Percentiles rank a stretch among this genome's conserved stretches.
Conservation (phyloP, 1,139 yeast species). For the Lodderomyces metapsilosis region DNA sequence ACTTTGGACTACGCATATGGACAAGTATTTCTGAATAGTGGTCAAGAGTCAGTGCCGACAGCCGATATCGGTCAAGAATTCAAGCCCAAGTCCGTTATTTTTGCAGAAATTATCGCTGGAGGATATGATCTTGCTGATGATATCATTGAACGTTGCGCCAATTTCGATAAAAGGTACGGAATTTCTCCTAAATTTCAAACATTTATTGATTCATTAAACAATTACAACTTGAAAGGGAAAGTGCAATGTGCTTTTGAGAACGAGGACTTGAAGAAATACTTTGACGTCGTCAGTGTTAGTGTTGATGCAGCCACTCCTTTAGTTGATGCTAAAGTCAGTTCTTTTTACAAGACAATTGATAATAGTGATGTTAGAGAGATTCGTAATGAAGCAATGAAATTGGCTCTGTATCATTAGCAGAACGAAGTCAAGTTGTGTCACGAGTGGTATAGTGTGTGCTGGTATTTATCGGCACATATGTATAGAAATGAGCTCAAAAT, state of each 20-base stretch:
- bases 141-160: constrained; percentile 57
- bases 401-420: neutral
- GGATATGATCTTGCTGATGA: constrained; percentile 70
- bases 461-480: neutral
- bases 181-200: constrained; percentile 32
- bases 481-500: no score
- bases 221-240: neutral
- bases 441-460: neutral
- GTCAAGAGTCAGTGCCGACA: constrained; percentile 14
- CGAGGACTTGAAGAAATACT: neutral
- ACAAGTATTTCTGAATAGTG: neutral
- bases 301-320: neutral
- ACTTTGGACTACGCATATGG: neutral
- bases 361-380: neutral
- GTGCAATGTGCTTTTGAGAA: neutral
- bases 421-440: neutral
- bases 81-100: constrained; percentile 72
- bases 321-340: neutral
- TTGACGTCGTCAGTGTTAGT: neutral
- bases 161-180: constrained; percentile 66
- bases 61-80: constrained; percentile 67
- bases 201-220: neutral
- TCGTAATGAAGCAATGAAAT: neutral
- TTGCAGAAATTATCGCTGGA: constrained; percentile 72
- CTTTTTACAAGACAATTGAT: constrained; percentile 1